Evolutionary conservation across 2,329 filamentous ascomycete species (phyloP), one percentile per base, ranked within the genome.

Genomic region (Botryotinia globosa): DNA sequence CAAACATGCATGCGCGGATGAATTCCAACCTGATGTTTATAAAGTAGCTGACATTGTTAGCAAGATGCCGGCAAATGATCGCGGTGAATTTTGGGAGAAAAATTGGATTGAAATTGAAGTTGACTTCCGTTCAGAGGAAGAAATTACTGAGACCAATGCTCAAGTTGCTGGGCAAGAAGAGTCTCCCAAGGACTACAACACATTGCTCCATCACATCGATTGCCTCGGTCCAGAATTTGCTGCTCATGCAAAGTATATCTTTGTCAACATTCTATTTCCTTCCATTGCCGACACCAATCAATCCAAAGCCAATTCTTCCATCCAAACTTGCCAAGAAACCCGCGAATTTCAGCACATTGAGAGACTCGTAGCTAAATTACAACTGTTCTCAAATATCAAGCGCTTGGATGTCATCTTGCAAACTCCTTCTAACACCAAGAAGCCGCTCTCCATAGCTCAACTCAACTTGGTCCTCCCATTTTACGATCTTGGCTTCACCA

Each of bases 401-500:
- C 32, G 70, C 4, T 45, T 48, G 10, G 56, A 72, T 59, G 18
- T 73, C 20, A 61, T 73, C 22, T 64, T 73, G 22, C 37, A 54
- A 29, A 69, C 51, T 8, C 61, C 63, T 37, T 45, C 67, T 4
- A 73, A 73, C 25, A 54, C 63, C 37, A 65, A 71, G 51, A 71
- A 56, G 29, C 72, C 70, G 12, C 29, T 75, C 14, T 72, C 72
- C 1, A 61, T 76, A 22, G 32, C 71, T 1, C 74, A 78, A 62
- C 69, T 78, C 2, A 73, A 74, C 51, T 68, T 76, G 16, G 67
- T 76, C n/a, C 66, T 79, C 7, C 77, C 78, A 0, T 79, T 79
- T 71, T 79, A 77, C 58, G 77, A 78, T 20, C 69, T 78, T 1
- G 61, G 59, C 8, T 79, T 78, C 66, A 73, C 64, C 22, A 61